Conservation (phyloP, 805 yeast genomes). For the Kuraishia piskuri region DNA sequence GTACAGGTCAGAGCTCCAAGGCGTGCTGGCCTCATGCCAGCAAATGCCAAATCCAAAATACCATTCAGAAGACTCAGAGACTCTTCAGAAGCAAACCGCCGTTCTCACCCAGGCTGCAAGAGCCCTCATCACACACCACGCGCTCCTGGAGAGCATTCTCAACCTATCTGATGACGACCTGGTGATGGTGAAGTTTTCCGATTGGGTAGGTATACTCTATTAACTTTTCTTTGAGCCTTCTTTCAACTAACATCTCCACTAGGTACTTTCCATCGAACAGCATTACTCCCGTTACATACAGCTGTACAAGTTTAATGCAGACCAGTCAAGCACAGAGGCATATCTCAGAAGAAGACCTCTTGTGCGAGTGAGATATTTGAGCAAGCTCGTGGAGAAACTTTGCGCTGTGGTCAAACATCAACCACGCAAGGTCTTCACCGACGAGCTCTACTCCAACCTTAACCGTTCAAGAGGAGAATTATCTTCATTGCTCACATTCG, state of each 20-base stretch:
- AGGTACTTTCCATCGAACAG: conserved; percentile 6
- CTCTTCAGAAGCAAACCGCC: conserved; percentile 8
- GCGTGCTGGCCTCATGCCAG: conserved; percentile 7
- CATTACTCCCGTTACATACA: conserved; percentile 15
- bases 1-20: not conserved
- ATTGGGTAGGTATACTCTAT: conserved; percentile 12
- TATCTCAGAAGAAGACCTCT: conserved; percentile 22
- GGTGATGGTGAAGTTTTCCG: conserved; percentile 10
- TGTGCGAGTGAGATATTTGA: conserved; percentile 18
- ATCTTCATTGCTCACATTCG: conserved; percentile 10
- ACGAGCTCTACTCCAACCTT: conserved; percentile 12
- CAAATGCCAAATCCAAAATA: conserved; percentile 17
- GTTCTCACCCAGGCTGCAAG: conserved; percentile 11
- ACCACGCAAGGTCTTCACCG: conserved; percentile 11
- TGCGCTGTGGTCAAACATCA: conserved; percentile 13
- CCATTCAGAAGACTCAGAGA: conserved; percentile 20
- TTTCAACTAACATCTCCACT: conserved; percentile 1
- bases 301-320: conserved; percentile 13
- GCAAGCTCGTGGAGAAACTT: conserved; percentile 13
- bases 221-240: not conserved
- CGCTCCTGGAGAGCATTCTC: conserved; percentile 8
- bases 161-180: conserved; percentile 7
- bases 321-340: conserved; percentile 18
- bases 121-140: conserved; percentile 12
- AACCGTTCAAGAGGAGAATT: conserved; percentile 11